Conservation (phyloP, 2,329 filamentous ascomycete species). For the Falciphora oryzae region DNA sequence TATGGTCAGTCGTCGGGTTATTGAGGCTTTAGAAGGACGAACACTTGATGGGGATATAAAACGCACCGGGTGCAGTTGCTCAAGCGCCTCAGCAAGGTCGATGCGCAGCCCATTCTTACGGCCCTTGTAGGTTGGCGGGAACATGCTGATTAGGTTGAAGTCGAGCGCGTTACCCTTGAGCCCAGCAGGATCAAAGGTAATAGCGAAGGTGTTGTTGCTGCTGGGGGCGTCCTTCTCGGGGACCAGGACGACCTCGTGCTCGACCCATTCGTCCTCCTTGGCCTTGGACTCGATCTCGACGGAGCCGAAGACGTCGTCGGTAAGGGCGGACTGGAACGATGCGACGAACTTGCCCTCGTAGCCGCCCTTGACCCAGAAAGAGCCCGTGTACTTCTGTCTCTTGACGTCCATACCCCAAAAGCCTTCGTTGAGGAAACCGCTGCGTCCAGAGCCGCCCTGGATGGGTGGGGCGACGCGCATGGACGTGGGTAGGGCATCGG, state of each 20-base stretch:
- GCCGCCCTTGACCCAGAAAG: conserved; percentile 46
- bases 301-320: conserved; percentile 37
- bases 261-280: conserved; percentile 39
- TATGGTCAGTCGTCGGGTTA: too few relatives aligned
- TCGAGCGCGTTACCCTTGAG: conserved; percentile 5
- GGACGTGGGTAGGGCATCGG: conserved; percentile 44
- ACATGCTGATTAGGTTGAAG: conserved; percentile 54
- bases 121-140: conserved; percentile 54
- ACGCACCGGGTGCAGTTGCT: conserved; percentile 5
- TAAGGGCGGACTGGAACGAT: conserved; percentile 38
- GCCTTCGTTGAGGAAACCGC: conserved; percentile 46
- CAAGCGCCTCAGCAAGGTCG: conserved; percentile 43
- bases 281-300: conserved; percentile 40
- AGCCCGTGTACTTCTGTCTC: conserved; percentile 40
- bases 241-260: conserved; percentile 41
- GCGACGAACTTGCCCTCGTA: conserved; percentile 43
- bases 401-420: conserved; percentile 54
- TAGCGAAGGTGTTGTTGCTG: conserved; percentile 49
- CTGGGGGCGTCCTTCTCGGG: conserved; percentile 41
- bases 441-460: conserved; percentile 6
- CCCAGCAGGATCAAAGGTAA: conserved; percentile 43
- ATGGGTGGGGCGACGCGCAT: conserved; percentile 35
- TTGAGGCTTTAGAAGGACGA: not conserved
- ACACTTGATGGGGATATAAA: conserved; percentile 13
- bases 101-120: conserved; percentile 51